These are phyloP conservation scores for Cyberlindnera xylosilytica DNA, from an alignment of 805 yeast genomes.

Conservation along the genomic window DNA sequence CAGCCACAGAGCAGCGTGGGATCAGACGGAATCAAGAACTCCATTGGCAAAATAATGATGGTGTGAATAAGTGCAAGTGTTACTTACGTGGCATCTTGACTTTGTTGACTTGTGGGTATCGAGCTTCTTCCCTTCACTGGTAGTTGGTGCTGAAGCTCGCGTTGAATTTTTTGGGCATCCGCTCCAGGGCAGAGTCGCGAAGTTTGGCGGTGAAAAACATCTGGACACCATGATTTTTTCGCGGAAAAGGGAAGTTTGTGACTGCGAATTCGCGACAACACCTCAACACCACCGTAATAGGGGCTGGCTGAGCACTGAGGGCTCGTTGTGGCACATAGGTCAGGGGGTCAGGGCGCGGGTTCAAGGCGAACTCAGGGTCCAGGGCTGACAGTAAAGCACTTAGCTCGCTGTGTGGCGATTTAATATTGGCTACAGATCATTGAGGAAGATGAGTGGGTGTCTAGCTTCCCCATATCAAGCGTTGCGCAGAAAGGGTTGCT, in stretches of 20 bases:
- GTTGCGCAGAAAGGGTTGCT: too few relatives aligned
- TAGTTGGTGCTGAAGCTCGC: not conserved
- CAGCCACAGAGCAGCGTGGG: too few relatives aligned
- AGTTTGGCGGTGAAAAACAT: not conserved
- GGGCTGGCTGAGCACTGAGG: not conserved
- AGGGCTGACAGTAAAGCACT: too few relatives aligned
- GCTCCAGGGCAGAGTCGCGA: not conserved
- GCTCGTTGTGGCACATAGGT: not conserved
- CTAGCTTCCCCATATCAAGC: too few relatives aligned
- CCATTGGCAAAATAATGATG: constrained; percentile 6
- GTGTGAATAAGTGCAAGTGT: not conserved
- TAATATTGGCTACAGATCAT: too few relatives aligned
- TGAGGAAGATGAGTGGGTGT: too few relatives aligned
- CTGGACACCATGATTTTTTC: not conserved
- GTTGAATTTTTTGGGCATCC: not conserved
- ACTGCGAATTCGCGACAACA: not conserved
- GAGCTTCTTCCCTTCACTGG: not conserved
- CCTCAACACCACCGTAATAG: constrained; percentile 1
- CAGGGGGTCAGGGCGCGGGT: not conserved
- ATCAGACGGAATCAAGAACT: not conserved
- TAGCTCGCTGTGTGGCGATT: too few relatives aligned
- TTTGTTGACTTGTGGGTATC: constrained; percentile 5
- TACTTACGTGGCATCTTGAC: constrained; percentile 32
- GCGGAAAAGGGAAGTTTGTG: not conserved
- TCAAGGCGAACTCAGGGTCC: too few relatives aligned